These are phyloP conservation scores for Fusarium fujikuroi DNA, from an alignment of 2,329 filamentous ascomycete genomes.

Conservation along the genomic window DNA sequence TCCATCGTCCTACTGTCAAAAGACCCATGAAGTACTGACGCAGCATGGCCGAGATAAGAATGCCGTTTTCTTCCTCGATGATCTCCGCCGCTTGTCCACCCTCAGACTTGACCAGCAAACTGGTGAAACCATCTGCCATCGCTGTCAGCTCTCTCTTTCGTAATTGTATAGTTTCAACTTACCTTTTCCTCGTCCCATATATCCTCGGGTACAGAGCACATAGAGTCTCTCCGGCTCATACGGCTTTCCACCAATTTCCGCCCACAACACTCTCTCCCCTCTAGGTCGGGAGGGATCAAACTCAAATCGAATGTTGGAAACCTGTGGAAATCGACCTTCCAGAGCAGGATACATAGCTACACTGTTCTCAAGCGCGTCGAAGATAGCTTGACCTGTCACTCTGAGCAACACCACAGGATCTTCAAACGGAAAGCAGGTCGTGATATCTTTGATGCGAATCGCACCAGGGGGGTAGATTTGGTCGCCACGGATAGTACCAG, in stretches of 20 bases:
- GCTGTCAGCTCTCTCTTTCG: constrained; percentile 22
- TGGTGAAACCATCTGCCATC: constrained; percentile 75
- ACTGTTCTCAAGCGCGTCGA: constrained; percentile 85
- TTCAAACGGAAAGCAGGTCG: constrained; percentile 92
- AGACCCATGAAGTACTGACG: constrained; percentile 92
- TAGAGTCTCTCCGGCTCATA: constrained; percentile 74
- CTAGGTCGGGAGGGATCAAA: constrained; percentile 73
- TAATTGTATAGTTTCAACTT: background rate
- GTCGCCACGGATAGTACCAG: constrained; percentile 87
- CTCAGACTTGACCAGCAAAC: constrained; percentile 78
- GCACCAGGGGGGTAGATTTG: constrained; percentile 87
- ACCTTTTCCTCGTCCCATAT: constrained; percentile 86
- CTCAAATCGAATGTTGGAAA: constrained; percentile 82
- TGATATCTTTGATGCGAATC: constrained; percentile 81
- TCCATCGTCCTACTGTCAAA: constrained; percentile 84
- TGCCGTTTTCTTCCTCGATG: constrained; percentile 86
- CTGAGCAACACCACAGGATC: constrained; percentile 85
- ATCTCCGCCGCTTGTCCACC: constrained; percentile 82
- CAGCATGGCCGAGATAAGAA: constrained; percentile 86
- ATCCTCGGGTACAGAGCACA: constrained; percentile 81
- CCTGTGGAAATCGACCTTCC: constrained; percentile 86
- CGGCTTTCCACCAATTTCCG: constrained; percentile 68
- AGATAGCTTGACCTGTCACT: constrained; percentile 76
- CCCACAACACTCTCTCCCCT: constrained; percentile 71
- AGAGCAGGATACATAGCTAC: constrained; percentile 83